Conservation (phyloP, 2,329 filamentous ascomycete species). For the Camptophora hylomeconis region DNA sequence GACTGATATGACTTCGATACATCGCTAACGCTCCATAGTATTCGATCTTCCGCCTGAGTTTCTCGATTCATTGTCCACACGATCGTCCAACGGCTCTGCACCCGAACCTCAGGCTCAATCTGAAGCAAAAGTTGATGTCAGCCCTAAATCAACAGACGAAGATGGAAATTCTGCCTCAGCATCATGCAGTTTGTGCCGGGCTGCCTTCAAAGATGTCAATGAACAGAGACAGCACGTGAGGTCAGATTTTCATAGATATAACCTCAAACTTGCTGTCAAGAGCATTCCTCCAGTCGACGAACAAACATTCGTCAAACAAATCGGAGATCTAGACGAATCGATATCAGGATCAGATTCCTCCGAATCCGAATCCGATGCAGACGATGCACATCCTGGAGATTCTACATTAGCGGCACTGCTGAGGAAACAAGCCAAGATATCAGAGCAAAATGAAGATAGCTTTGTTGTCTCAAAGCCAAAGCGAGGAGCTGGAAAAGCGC, state of each 20-base stretch:
- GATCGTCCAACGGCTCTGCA: slow-evolving; percentile 23
- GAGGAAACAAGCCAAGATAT: slow-evolving; percentile 69
- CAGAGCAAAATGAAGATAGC: slow-evolving; percentile 36
- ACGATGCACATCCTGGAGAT: slow-evolving; percentile 40
- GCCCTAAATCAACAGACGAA: slow-evolving; percentile 11
- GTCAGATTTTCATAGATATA: slow-evolving; percentile 88
- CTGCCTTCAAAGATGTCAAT: slow-evolving; percentile 56
- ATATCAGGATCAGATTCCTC: slow-evolving; percentile 65
- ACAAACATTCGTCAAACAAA: slow-evolving; percentile 69
- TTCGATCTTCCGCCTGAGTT: slow-evolving; percentile 72
- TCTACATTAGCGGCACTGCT: slow-evolving; percentile 63
- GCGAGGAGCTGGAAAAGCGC: slow-evolving; percentile 51
- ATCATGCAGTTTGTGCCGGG: slow-evolving; percentile 66
- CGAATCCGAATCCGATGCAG: slow-evolving; percentile 50
- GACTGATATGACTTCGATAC: background rate
- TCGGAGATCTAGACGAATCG: slow-evolving; percentile 82
- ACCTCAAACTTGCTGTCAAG: slow-evolving; percentile 80
- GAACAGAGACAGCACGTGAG: slow-evolving; percentile 79
- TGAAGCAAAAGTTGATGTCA: slow-evolving; percentile 7
- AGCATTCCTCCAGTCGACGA: slow-evolving; percentile 62
- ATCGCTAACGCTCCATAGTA: slow-evolving; percentile 37
- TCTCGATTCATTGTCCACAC: slow-evolving; percentile 51
- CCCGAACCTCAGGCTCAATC: slow-evolving; percentile 11
- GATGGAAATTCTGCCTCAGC: slow-evolving; percentile 43
- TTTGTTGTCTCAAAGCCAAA: slow-evolving; percentile 35